phyloP scores from a whole-genome alignment of 306 rosid genomes.

The Prinsepia uniflora region DNA sequence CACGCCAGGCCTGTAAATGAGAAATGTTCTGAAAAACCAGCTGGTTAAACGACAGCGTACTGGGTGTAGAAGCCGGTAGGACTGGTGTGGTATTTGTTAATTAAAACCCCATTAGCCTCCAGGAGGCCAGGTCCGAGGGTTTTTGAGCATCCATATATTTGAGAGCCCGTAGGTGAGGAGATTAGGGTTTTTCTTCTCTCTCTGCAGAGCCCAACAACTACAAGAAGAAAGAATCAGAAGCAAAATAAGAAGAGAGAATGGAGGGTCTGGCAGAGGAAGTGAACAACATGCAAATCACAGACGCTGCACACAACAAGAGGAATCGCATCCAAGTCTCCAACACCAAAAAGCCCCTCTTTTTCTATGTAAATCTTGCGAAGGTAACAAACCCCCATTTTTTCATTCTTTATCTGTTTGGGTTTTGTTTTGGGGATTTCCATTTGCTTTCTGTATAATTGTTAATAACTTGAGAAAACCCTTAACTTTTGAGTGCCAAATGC shows the following conservation, averaged over 20 bases:
- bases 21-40: neutral
- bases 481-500: neutral
- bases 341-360: conserved; percentile 71
- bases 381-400: conserved; percentile 15
- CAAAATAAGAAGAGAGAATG: conserved; percentile 18
- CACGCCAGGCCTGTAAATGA: neutral
- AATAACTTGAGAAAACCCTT: neutral
- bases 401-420: neutral
- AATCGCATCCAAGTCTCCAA: conserved; percentile 77
- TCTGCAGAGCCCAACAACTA: no score
- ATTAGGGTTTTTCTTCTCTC: conserved; percentile 11
- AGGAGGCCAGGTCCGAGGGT: neutral
- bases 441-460: neutral
- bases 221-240: neutral
- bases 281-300: conserved; percentile 45
- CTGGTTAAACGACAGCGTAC: neutral
- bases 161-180: neutral
- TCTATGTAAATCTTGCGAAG: conserved; percentile 75
- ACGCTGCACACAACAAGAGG: conserved; percentile 29
- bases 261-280: conserved; percentile 57
- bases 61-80: neutral
- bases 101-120: neutral
- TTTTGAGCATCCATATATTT: neutral
- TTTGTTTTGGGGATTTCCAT: neutral
- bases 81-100: neutral